Base-by-base conservation (phyloP, 2,329 filamentous ascomycete species). In the Drechslera avenae region DNA sequence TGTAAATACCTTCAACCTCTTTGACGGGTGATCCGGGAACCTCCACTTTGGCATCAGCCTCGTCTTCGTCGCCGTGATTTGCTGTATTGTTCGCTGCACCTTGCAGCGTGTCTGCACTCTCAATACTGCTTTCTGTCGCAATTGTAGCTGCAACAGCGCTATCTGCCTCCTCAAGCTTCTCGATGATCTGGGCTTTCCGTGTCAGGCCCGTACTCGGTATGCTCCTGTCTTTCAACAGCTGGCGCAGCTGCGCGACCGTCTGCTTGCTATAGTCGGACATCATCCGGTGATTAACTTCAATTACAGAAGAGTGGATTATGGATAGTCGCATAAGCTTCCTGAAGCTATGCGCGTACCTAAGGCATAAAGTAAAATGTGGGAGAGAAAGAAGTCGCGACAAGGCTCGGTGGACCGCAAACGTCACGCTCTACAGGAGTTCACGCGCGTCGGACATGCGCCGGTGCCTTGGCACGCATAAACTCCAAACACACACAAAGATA, bases 101-200 rank as follows among this genome's bases (percentile, higher is more conserved):
- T 7, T 39, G 41, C 31, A 46, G 46, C 52, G 47, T 50, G 33
- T 68, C 67, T 43, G 56, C 53, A 56, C 67, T 72, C 46, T 74
- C 64, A 7, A 81, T 31, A 18, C 47, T 47, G n/a, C 12, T 43
- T 34, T 68, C 68, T 40, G 55, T 23, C 52, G 49, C 50, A 39
- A 19, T 14, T 6, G 47, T 2, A 4, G 55, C 50, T 49, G 55
- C 57, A 9, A 43, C 32, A 21, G 50, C 49, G 16, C 12, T 44
- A 34, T 69, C 68, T 43, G 56, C 53, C 57, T 68, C 72, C 46
- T 74, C 64, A 7, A 81, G 66, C 57, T 74, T 77, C 50, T 79
- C 77, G 28, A 80, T 68, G 39, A 78, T 77, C 51, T 79, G 75
- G 50, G 76, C 74, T 62, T 81, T 81, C 39, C 77, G 68, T 42